Evolutionary conservation across 73 alveolate species (phyloP).

Genomic region (Urostyla sp.): DNA sequence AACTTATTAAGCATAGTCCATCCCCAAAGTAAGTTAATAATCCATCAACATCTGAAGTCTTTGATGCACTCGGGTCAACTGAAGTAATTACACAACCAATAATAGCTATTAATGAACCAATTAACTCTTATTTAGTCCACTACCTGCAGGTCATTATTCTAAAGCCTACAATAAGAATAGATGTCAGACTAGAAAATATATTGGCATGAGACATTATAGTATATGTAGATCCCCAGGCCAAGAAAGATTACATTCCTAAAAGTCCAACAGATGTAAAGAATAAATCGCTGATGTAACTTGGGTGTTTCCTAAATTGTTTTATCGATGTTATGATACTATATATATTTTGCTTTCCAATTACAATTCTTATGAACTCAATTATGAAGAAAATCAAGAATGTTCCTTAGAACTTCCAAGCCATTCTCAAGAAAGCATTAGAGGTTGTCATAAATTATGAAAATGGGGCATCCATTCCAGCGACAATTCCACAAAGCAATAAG

Average conservation of each 20-base stretch:
- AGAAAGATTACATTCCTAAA: slow-evolving; percentile 46
- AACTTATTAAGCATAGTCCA: slow-evolving; percentile 10
- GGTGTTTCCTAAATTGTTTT: background rate
- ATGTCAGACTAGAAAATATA: slow-evolving; percentile 41
- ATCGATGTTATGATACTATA: background rate
- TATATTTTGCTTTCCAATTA: background rate
- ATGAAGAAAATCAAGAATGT: background rate
- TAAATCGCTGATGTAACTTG: background rate
- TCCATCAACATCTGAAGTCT: background rate
- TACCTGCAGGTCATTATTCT: slow-evolving; percentile 1
- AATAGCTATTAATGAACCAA: slow-evolving; percentile 24
- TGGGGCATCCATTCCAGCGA: slow-evolving; percentile 52
- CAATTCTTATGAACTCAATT: background rate
- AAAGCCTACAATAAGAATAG: slow-evolving; percentile 27
- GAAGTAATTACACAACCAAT: slow-evolving; percentile 42
- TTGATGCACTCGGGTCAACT: slow-evolving; percentile 40
- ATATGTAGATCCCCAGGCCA: slow-evolving; percentile 50
- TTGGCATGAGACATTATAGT: slow-evolving; percentile 59
- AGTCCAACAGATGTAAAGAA: slow-evolving; percentile 30
- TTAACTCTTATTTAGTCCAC: background rate
- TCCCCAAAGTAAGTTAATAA: slow-evolving; percentile 21
- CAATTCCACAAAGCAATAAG: background rate
- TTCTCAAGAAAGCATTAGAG: slow-evolving; percentile 27
- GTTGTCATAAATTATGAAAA: slow-evolving; percentile 27
- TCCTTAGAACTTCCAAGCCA: slow-evolving; percentile 57